A percentile compares a stretch with the other conserved stretches of the same genome.
These are phyloP conservation scores for Tolypocladium endophyticum DNA, from an alignment of 2,329 filamentous ascomycete genomes.

Conservation along the genomic window DNA sequence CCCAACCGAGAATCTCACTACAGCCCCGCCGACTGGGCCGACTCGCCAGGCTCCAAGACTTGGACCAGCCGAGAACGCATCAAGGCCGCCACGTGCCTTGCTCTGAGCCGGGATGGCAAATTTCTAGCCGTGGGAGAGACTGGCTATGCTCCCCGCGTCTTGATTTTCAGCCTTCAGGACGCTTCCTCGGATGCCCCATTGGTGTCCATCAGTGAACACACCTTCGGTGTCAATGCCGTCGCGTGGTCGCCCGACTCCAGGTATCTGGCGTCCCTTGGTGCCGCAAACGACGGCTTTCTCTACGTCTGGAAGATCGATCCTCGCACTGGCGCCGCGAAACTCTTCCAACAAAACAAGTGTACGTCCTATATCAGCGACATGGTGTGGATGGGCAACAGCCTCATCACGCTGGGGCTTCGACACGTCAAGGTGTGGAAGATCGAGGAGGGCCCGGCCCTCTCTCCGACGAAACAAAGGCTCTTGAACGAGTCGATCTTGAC, in stretches of 20 bases:
- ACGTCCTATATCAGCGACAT: constrained; percentile 79
- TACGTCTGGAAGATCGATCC: constrained; percentile 83
- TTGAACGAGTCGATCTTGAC: constrained; percentile 26
- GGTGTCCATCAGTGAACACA: constrained; percentile 80
- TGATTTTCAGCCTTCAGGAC: constrained; percentile 81
- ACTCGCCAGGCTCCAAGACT: constrained; percentile 57
- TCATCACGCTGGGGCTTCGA: constrained; percentile 80
- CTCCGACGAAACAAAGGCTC: constrained; percentile 54
- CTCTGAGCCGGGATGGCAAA: constrained; percentile 76
- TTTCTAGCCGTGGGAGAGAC: constrained; percentile 92
- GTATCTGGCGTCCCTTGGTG: constrained; percentile 80
- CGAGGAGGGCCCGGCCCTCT: constrained; percentile 51
- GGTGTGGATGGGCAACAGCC: constrained; percentile 75
- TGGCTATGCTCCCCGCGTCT: constrained; percentile 81
- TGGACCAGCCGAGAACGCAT: constrained; percentile 88
- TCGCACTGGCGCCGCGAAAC: constrained; percentile 66
- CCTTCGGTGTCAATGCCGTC: constrained; percentile 77
- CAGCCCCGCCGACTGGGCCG: constrained; percentile 41
- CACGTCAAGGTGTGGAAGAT: constrained; percentile 92
- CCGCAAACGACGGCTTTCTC: constrained; percentile 85
- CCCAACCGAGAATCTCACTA: constrained; percentile 36
- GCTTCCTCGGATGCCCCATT: constrained; percentile 71
- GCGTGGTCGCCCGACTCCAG: constrained; percentile 82
- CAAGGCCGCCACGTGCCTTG: constrained; percentile 86
- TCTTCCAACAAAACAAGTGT: constrained; percentile 83